Base-by-base conservation (phyloP, 2,329 filamentous ascomycete species). In the Raffaelea albimanens region DNA sequence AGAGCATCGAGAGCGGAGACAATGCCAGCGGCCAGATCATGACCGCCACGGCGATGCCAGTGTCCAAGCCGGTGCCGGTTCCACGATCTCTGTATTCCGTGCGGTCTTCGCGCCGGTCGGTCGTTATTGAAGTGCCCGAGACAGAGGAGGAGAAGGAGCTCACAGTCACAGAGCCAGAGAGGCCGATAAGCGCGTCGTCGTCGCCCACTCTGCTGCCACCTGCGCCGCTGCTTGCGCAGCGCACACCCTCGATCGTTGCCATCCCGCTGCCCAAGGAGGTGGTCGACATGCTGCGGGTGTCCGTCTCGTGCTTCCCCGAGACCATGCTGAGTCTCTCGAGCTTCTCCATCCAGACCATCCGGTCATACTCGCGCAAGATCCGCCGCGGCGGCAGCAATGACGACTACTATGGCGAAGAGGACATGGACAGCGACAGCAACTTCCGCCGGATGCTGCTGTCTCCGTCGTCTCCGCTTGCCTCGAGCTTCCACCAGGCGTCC, bases 301-400 rank as follows among this genome's bases (percentile, higher is more conserved):
- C 71, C 0, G 69, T 78, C 11, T 63, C 69, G 5, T 78, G 73
- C 54, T 81, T 81, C 52, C 76, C 76, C 0, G 75, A 78, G 53
- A 78, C 75, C 1, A 77, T 79, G 71, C 69, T 80, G 1, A 63
- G 73, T 11, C 71, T 75, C 5, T 72, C 69, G 0, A 78, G 72
- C 55, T 62, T 79, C 4, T 72, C 76, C 0, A 66, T 79, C 43
- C 76, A 80, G 58, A 78, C 72, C 0, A 77, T 81, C 49, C 73
- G 77, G 16, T 60, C 68, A 23, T 78, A 78, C 53, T 72, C 75
- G 0, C 73, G 67, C 45, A 78, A 77, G 55, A 58, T 77, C 36
- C 68, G 67, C 43, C 73, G 72, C 25, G 7, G 13, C n/a, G 63
- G 54, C 20, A 52, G 46, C 40, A 44, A 48, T 14, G 45, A 47